These are phyloP conservation scores for Pseudogymnoascus sp. DNA, from an alignment of 2,329 filamentous ascomycete genomes.

Conservation along the genomic window DNA sequence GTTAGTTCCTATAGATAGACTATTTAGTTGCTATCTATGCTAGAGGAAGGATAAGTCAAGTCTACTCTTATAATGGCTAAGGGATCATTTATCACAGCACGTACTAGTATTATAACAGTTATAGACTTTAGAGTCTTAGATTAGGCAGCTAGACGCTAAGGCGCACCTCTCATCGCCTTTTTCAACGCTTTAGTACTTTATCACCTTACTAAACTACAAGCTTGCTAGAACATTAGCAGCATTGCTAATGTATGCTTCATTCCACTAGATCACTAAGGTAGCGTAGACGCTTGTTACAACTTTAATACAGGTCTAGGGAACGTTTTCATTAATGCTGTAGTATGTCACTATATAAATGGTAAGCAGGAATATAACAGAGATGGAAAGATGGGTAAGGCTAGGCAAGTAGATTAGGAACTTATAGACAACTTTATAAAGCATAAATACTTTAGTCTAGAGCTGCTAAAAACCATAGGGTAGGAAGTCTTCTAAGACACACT, in stretches of 20 bases:
- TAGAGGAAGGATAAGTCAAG: constrained; percentile 36
- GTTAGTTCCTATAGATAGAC: constrained; percentile 52
- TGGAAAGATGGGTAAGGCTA: constrained; percentile 40
- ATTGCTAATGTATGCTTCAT: constrained; percentile 55
- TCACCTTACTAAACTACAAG: constrained; percentile 46
- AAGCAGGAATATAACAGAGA: constrained; percentile 42
- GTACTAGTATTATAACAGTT: constrained; percentile 49
- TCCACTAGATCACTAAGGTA: constrained; percentile 35
- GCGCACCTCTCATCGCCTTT: constrained; percentile 47
- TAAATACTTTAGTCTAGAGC: constrained; percentile 41
- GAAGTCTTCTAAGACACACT: constrained; percentile 53
- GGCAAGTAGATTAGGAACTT: constrained; percentile 40
- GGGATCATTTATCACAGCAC: constrained; percentile 44
- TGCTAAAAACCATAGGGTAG: constrained; percentile 49
- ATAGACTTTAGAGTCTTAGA: constrained; percentile 50
- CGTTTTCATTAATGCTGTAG: constrained; percentile 46
- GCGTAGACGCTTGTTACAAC: constrained; percentile 35
- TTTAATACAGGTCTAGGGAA: constrained; percentile 50
- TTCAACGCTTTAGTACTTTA: constrained; percentile 48
- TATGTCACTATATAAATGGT: constrained; percentile 46
- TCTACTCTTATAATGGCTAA: constrained; percentile 49
- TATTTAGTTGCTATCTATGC: constrained; percentile 48
- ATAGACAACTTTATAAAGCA: constrained; percentile 42
- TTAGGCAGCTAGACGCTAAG: constrained; percentile 46
- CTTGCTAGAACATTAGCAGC: constrained; percentile 53